phyloP scores from a whole-genome alignment of 2,329 filamentous ascomycete genomes.

The Fusarium graminum region DNA sequence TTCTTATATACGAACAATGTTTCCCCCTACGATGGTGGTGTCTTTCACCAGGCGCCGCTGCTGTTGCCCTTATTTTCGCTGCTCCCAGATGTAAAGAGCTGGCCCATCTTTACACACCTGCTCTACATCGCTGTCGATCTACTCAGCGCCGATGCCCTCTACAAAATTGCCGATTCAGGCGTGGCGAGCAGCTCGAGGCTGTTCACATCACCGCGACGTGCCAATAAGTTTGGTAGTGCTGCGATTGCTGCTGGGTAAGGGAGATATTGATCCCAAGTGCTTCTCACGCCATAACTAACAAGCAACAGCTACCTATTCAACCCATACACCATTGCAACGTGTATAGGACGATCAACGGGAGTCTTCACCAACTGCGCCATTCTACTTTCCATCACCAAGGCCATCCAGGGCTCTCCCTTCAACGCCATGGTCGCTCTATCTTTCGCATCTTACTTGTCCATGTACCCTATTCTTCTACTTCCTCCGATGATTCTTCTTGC shows the following conservation, averaged over 20 bases:
- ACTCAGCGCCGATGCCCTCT: constrained; percentile 82
- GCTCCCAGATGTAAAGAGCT: constrained; percentile 76
- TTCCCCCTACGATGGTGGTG: constrained; percentile 95
- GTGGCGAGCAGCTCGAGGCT: constrained; percentile 79
- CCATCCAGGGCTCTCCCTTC: constrained; percentile 77
- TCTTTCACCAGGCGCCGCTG: constrained; percentile 84
- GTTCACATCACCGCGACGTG: constrained; percentile 82
- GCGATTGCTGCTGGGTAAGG: constrained; percentile 83
- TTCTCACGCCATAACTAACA: constrained; percentile 29
- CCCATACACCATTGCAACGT: constrained; percentile 92
- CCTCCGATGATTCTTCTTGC: constrained; percentile 84
- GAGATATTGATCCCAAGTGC: constrained; percentile 5
- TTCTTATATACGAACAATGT: constrained; percentile 97
- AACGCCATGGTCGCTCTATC: constrained; percentile 87
- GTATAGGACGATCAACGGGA: constrained; percentile 88
- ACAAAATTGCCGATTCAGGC: constrained; percentile 83
- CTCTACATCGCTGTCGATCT: constrained; percentile 87
- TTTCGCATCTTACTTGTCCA: constrained; percentile 89
- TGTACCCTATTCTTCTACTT: constrained; percentile 90
- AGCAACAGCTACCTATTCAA: constrained; percentile 85
- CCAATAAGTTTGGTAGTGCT: constrained; percentile 79
- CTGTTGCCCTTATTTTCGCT: constrained; percentile 92
- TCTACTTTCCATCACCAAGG: constrained; percentile 84
- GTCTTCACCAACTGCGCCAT: constrained; percentile 92
- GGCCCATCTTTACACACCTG: constrained; percentile 80